Evolutionary conservation across 176 grass and related monocot genomes (phyloP).

Genomic region (Rhynchospora pubera): DNA sequence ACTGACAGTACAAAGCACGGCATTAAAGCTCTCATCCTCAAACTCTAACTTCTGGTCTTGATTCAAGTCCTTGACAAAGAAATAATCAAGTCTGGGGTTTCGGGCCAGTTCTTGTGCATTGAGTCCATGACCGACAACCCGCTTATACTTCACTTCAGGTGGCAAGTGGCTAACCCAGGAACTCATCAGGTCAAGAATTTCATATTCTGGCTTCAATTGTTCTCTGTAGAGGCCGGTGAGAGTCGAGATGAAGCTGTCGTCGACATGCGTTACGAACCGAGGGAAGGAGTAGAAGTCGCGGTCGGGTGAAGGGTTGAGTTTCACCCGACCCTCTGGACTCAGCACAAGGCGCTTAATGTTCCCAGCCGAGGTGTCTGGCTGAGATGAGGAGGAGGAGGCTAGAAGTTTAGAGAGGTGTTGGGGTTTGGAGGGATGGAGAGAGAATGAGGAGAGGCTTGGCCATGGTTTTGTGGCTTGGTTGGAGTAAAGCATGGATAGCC

Average conservation of each 20-base stretch:
- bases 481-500: background rate
- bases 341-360: constrained; percentile 61
- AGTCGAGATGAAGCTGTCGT: constrained; percentile 66
- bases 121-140: constrained; percentile 76
- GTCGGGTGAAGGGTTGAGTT: constrained; percentile 62
- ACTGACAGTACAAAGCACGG: constrained; percentile 72
- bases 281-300: constrained; percentile 80
- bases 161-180: constrained; percentile 97
- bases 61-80: constrained; percentile 91
- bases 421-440: background rate
- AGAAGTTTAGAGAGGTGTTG: background rate
- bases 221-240: constrained; percentile 71
- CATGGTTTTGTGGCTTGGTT: constrained; percentile 20
- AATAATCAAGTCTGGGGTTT: constrained; percentile 66
- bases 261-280: constrained; percentile 81
- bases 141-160: constrained; percentile 34
- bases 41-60: constrained; percentile 51
- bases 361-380: constrained; percentile 28
- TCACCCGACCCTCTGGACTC: constrained; percentile 56
- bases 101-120: constrained; percentile 82
- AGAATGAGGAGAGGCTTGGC: constrained; percentile 16
- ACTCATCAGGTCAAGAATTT: constrained; percentile 90
- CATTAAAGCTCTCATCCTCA: constrained; percentile 39
- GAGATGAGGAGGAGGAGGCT: constrained; percentile 5
- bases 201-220: constrained; percentile 31